Percentiles rank a stretch among this genome's conserved stretches.
Conservation (phyloP, 2,329 filamentous ascomycete species). For the Elsinoe fawcettii region DNA sequence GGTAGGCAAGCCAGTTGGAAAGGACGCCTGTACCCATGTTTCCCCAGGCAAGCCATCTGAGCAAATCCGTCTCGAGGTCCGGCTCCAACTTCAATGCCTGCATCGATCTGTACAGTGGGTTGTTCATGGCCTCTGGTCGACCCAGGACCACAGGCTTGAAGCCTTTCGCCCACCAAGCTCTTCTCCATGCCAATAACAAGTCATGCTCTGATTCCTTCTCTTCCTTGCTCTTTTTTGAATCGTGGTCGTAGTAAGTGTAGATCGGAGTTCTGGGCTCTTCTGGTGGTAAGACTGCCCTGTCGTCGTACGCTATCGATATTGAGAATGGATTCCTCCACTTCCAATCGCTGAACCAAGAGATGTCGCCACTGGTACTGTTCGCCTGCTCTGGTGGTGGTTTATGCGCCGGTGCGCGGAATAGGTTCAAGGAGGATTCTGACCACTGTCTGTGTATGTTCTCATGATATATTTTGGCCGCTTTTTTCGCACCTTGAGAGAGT, state of each 20-base stretch:
- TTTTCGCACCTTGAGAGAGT: conserved; percentile 34
- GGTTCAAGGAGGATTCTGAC: conserved; percentile 41
- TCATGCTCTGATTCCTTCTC: conserved; percentile 66
- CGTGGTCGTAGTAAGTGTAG: conserved; percentile 84
- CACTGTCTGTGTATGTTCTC: conserved; percentile 28
- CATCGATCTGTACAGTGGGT: conserved; percentile 67
- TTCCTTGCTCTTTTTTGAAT: conserved; percentile 53
- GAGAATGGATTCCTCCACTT: conserved; percentile 90
- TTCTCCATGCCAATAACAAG: conserved; percentile 76
- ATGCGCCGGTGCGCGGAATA: conserved; percentile 63
- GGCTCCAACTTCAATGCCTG: conserved; percentile 55
- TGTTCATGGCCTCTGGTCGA: conserved; percentile 70
- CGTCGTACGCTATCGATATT: conserved; percentile 67
- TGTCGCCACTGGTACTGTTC: conserved; percentile 70
- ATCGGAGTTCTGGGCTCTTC: conserved; percentile 62
- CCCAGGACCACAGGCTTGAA: conserved; percentile 79
- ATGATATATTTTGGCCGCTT: conserved; percentile 31
- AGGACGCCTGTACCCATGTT: conserved; percentile 80
- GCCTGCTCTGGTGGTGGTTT: conserved; percentile 64
- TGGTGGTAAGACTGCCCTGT: conserved; percentile 75
- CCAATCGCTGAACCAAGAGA: conserved; percentile 82
- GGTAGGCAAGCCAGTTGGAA: conserved; percentile 69
- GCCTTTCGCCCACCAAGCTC: conserved; percentile 92
- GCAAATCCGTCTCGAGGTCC: conserved; percentile 59
- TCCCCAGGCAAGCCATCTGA: conserved; percentile 88